phyloP scores from a whole-genome alignment of 129 eudicot species.

The Pittosporum tobira region DNA sequence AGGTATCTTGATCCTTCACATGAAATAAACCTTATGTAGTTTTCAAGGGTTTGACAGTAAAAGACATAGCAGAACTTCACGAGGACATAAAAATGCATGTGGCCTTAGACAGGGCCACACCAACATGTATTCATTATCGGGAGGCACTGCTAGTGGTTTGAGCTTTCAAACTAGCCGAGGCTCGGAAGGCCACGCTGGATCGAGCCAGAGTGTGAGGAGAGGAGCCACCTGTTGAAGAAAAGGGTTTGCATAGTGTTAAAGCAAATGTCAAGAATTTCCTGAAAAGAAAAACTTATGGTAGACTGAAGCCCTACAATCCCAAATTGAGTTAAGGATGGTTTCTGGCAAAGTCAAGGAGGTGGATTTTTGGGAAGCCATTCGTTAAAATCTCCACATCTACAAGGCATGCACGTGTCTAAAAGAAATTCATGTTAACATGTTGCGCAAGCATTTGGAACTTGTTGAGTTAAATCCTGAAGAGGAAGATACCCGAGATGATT shows the following conservation, averaged over 20 bases:
- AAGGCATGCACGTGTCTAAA: constrained; percentile 80
- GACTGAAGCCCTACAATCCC: constrained; percentile 47
- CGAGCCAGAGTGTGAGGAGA: constrained; percentile 49
- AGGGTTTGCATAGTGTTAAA: constrained; percentile 65
- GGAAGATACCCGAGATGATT: constrained; percentile 47
- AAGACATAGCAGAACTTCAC: constrained; percentile 85
- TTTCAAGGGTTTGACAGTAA: constrained; percentile 72
- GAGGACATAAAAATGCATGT: constrained; percentile 74
- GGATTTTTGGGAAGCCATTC: constrained; percentile 93
- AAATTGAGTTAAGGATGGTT: constrained; percentile 78
- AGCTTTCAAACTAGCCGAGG: constrained; percentile 77
- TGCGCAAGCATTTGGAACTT: constrained; percentile 51
- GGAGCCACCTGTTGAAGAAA: not conserved
- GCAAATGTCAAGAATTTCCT: constrained; percentile 58
- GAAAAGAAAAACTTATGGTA: constrained; percentile 55
- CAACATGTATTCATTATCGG: constrained; percentile 70
- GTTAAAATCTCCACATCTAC: constrained; percentile 79
- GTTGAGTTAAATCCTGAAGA: constrained; percentile 44
- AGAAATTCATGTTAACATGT: constrained; percentile 74
- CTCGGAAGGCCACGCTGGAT: constrained; percentile 61
- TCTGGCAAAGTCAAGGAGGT: constrained; percentile 93
- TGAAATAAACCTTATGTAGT: constrained; percentile 75
- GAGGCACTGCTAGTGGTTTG: constrained; percentile 93
- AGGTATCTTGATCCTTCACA: constrained; percentile 72
- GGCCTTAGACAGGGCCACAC: no score